These are phyloP conservation scores for Periconia macrospinosa DNA, from an alignment of 2,329 filamentous ascomycete genomes.

Conservation along the genomic window DNA sequence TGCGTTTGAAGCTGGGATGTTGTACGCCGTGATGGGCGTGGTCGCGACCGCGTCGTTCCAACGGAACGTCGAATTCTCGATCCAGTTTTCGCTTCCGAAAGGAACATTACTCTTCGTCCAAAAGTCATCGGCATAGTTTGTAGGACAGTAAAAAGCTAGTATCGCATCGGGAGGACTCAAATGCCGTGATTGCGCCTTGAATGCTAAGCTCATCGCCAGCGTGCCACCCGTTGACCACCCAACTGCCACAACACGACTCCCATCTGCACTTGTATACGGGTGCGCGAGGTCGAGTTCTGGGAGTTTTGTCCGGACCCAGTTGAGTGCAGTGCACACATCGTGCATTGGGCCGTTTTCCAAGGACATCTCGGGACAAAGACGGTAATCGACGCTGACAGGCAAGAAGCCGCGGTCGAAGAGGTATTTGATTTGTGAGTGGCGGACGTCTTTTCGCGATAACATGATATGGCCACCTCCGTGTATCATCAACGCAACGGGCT, in stretches of 20 bases:
- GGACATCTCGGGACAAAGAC: not conserved
- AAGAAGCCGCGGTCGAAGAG: not conserved
- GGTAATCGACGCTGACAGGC: not conserved
- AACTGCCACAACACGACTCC: not conserved
- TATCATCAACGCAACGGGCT: not conserved
- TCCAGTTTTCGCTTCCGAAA: no score
- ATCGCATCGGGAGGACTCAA: no score
- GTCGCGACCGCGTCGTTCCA: no score
- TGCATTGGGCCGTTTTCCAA: not conserved
- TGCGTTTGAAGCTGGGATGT: no score
- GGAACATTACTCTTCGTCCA: no score
- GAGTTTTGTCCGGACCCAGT: not conserved
- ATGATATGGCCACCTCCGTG: not conserved
- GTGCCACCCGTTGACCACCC: conserved; percentile 11
- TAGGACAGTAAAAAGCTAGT: no score
- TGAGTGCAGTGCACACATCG: not conserved
- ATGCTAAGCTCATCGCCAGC: conserved; percentile 43
- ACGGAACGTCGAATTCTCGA: no score
- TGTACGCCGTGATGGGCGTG: no score
- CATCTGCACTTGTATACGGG: not conserved
- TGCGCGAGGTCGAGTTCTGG: not conserved
- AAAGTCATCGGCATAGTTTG: no score
- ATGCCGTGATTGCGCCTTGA: no score
- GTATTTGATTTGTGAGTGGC: not conserved
- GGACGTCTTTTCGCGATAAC: not conserved